Evolutionary conservation across 2,329 filamentous ascomycete species (phyloP), one percentile per base, ranked within the genome.

Genomic region (Pseudogymnoascus sp.): DNA sequence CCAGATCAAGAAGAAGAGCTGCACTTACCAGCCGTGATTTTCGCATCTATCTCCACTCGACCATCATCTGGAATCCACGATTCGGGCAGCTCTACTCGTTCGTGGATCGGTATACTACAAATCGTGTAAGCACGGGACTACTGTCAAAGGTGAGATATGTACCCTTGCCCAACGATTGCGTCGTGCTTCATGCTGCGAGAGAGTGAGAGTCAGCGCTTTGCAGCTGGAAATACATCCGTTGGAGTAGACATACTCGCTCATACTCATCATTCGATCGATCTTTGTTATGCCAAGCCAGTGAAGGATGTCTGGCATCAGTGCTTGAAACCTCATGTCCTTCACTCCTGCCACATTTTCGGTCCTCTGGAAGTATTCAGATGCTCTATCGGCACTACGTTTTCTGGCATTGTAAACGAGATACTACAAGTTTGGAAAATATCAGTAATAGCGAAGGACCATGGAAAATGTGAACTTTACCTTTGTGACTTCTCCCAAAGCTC

Each of bases 331-430:
- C 93, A 97, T 97, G 70, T 87, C 89, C 76, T 96, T 96, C 68
- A 97, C 93, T 65, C 95, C 95, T 7, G 95, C 95, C 74, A 99
- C 96, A 74, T 97, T 96, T 77, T 97, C 93, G n/a, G 93, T 97
- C 63, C 95, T 84, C 77, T 93, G 89, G 80, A 97, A 97, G 78
- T 97, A 97, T 75, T 96, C 91, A 70, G 89, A 93, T 21, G 92
- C 92, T 64, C 84, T 84, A 76, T 93, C 89, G 67, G 86, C 84
- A 67, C 89, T 89, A 70, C 89, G 86, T 78, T 93, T 95, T 68
- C 88, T 82, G 60, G 89, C 89, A 73, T 93, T 95, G 80, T 93
- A 88, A 56, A 88, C 85, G 65, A 88, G 68, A 63, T 74, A 73
- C 72, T 73, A 67, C 36, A 37, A 31, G 69, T 49, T 49, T 63